phyloP scores from a whole-genome alignment of 371 early-diverging fungal genomes.

The Blyttiomyces sp. region DNA sequence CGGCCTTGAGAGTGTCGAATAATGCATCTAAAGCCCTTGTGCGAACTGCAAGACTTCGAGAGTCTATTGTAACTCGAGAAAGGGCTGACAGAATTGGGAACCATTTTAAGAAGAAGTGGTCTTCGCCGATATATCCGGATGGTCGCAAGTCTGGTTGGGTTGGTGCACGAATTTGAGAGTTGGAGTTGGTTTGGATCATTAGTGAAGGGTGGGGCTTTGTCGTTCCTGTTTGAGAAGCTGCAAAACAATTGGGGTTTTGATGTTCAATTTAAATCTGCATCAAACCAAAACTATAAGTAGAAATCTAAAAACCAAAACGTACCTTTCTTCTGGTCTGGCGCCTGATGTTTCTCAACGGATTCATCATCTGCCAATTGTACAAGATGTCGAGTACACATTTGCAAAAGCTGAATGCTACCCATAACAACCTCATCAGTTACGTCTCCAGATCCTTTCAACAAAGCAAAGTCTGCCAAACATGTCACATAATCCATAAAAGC shows the following conservation, averaged over 20 bases:
- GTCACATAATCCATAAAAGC: conserved; percentile 75
- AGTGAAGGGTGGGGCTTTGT: too few relatives aligned
- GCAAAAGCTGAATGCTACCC: conserved; percentile 58
- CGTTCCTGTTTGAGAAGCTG: too few relatives aligned
- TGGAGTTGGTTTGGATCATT: too few relatives aligned
- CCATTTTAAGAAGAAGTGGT: conserved; percentile 56
- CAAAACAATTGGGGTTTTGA: too few relatives aligned
- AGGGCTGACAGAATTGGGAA: conserved; percentile 56
- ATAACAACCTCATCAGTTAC: conserved; percentile 54
- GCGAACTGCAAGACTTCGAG: conserved; percentile 30
- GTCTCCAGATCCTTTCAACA: conserved; percentile 39
- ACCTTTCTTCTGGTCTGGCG: too few relatives aligned
- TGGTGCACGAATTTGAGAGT: too few relatives aligned
- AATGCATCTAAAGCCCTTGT: conserved; percentile 39
- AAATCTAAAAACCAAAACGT: too few relatives aligned
- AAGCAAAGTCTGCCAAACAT: conserved; percentile 79
- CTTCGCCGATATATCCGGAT: conserved; percentile 34
- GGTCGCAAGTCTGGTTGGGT: conserved; percentile 19
- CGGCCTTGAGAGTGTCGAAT: conserved; percentile 42
- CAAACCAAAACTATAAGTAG: too few relatives aligned
- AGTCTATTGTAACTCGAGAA: conserved; percentile 46
- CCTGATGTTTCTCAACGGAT: neutral
- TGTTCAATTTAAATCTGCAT: too few relatives aligned
- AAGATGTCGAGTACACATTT: conserved; percentile 50
- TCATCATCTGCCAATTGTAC: conserved; percentile 31